Base-by-base conservation (phyloP, 148 eudicot genomes). In the Persicaria tinctoria region DNA sequence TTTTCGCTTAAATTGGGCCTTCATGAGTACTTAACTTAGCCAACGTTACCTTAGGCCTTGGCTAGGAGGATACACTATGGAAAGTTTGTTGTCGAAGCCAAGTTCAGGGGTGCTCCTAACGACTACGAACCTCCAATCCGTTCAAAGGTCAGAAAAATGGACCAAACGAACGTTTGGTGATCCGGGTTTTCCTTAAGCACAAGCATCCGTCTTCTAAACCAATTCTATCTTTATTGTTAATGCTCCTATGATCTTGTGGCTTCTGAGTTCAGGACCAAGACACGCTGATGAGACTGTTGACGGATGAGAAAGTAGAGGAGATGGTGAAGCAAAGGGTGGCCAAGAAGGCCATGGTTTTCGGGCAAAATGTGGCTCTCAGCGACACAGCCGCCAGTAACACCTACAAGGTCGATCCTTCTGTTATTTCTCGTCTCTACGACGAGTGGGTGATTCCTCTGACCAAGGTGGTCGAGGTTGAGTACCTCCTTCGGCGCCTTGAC, bases 391-490 rank as follows among this genome's bases (percentile, higher is more conserved):
- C 76, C 23, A 66, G 56, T 18, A 79, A 51, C 74, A 78, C 79
- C 32, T 88, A 57, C 79, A 94, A 92, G 86, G 85, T 94, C 23
- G 85, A 92, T 79, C 97, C 98, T 20, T 72, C 78, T 0, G 45
- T 90, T 53, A 89, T 84, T 44, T 83, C 85, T 59, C 84, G 70
- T 13, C 85, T 94, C 41, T 94, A 94, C 76, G 85, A 76, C 50
- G 88, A 94, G 47, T 92, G 92, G 92, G 85, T 94, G 70, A 94
- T 94, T 82, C 98, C 98, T 76, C 87, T 94, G 27, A 94, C 98
- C 51, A 94, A 94, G 81, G 86, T 73, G 49, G 96, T 94, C 18
- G 85, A 94, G 75, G 85, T 94, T 54, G 89, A 92, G 69, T 94
- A 94, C 83, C 92, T 94, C 55, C 93, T 94, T 23, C 80, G 85